A percentile compares a stretch with the other conserved stretches of the same genome.
These are phyloP conservation scores for Saccharomyces jurei DNA, from an alignment of 805 yeast genomes.

Conservation along the genomic window DNA sequence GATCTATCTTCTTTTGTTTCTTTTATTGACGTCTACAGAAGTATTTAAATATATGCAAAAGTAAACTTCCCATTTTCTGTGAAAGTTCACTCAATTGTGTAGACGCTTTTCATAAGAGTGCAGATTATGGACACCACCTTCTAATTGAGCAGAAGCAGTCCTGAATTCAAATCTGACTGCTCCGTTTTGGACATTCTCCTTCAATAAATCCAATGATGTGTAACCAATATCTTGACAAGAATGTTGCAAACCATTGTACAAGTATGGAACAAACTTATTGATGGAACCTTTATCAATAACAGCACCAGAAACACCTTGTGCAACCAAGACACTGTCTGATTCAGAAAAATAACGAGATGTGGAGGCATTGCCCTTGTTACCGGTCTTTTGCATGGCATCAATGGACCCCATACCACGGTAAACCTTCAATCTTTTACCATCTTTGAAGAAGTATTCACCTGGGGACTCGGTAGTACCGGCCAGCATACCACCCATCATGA, in stretches of 20 bases:
- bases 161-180: conserved; percentile 89
- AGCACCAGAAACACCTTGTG: conserved; percentile 97
- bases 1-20: neutral
- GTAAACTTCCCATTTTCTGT: neutral
- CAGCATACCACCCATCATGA: conserved; percentile 99
- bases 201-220: conserved; percentile 53
- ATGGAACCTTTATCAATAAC: conserved; percentile 96
- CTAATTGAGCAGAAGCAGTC: conserved; percentile 97
- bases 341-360: conserved; percentile 97
- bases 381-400: conserved; percentile 94
- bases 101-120: conserved; percentile 96
- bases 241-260: conserved; percentile 93
- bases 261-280: conserved; percentile 87
- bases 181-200: conserved; percentile 55
- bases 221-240: conserved; percentile 98
- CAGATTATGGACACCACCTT: conserved; percentile 96
- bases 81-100: conserved; percentile 51
- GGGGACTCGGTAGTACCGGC: conserved; percentile 99
- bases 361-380: conserved; percentile 86
- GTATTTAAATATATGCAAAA: conserved; percentile 1
- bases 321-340: conserved; percentile 89
- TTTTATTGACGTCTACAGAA: neutral
- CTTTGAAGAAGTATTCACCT: conserved; percentile 95
- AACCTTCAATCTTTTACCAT: conserved; percentile 92
- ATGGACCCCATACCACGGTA: conserved; percentile 99